A percentile compares a stretch with the other conserved stretches of the same genome.
These are phyloP conservation scores for Aspergillus fijiensis DNA, from an alignment of 2,329 filamentous ascomycete genomes.

Conservation along the genomic window DNA sequence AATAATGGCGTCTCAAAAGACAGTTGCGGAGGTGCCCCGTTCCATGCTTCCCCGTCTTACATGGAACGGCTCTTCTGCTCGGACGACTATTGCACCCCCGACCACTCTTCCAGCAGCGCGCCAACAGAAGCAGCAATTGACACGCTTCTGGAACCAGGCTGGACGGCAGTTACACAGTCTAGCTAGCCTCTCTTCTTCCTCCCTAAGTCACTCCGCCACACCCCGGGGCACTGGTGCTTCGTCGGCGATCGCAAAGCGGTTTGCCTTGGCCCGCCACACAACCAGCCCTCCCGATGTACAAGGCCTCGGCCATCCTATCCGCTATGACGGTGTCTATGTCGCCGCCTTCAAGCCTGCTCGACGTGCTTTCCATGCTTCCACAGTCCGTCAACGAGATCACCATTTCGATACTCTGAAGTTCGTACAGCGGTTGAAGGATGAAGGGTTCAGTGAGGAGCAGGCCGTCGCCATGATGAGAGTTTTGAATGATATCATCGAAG, in stretches of 20 bases:
- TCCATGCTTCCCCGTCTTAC: conserved; percentile 44
- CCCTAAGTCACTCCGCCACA: conserved; percentile 8
- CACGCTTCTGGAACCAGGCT: conserved; percentile 24
- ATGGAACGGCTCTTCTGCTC: conserved; percentile 40
- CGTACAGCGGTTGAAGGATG: conserved; percentile 81
- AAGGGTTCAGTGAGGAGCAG: conserved; percentile 95
- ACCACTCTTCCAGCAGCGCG: conserved; percentile 25
- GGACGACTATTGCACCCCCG: conserved; percentile 31
- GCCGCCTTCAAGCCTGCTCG: conserved; percentile 43
- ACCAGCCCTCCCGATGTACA: conserved; percentile 18
- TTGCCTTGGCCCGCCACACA: conserved; percentile 15
- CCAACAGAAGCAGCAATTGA: conserved; percentile 24
- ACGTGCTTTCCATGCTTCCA: conserved; percentile 64
- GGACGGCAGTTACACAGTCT: conserved; percentile 23
- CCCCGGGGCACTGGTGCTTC: conserved; percentile 15
- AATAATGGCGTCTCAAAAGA: conserved; percentile 43
- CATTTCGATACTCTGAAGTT: conserved; percentile 99
- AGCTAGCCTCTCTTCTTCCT: conserved; percentile 13
- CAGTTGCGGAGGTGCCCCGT: conserved; percentile 45
- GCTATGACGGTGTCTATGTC: conserved; percentile 51
- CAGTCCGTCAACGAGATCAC: conserved; percentile 68
- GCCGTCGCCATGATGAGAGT: conserved; percentile 98
- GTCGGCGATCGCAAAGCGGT: conserved; percentile 23
- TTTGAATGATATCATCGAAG: conserved; percentile 92
- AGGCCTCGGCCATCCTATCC: conserved; percentile 35